A percentile compares a stretch with the other conserved stretches of the same genome.
phyloP scores from a whole-genome alignment of 1,284 basidiomycete species.

The Apiotrichum gracile region DNA sequence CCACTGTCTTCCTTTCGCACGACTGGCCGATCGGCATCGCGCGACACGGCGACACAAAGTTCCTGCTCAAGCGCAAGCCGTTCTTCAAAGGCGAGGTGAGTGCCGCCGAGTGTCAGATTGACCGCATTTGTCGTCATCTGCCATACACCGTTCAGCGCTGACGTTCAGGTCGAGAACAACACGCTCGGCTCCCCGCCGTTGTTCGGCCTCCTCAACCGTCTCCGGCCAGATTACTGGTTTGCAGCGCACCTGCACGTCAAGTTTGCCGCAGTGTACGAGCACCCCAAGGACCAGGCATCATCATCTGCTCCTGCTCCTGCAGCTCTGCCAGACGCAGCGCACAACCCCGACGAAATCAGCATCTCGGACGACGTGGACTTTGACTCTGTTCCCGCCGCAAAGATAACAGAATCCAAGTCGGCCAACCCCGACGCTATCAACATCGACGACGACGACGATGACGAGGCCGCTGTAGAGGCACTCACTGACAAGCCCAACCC shows the following conservation, averaged over 20 bases:
- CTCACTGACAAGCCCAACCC: conserved; percentile 13
- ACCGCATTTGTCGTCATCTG: background rate
- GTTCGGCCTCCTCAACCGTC: conserved; percentile 64
- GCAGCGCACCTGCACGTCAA: conserved; percentile 88
- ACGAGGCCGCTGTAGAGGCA: conserved; percentile 25
- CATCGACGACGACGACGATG: conserved; percentile 56
- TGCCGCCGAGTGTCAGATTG: background rate
- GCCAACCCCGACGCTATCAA: conserved; percentile 66
- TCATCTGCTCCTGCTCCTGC: background rate
- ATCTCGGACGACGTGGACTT: conserved; percentile 58
- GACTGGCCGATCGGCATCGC: conserved; percentile 93
- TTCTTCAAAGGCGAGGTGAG: conserved; percentile 68
- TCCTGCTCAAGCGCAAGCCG: conserved; percentile 69
- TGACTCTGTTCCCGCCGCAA: background rate
- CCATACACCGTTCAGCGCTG: background rate
- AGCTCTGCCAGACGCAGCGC: background rate
- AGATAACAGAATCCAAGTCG: conserved; percentile 2
- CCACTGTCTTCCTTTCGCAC: conserved; percentile 78
- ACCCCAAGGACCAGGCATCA: conserved; percentile 55
- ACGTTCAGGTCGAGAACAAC: conserved; percentile 54
- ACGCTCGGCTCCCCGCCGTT: conserved; percentile 84
- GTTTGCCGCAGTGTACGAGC: conserved; percentile 61
- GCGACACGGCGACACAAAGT: conserved; percentile 64
- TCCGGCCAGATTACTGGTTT: conserved; percentile 92
- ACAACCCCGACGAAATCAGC: conserved; percentile 67